Evolutionary conservation across 495 filamentous ascomycete genomes (phyloP).

Genomic region (Penicillium cataractarum): DNA sequence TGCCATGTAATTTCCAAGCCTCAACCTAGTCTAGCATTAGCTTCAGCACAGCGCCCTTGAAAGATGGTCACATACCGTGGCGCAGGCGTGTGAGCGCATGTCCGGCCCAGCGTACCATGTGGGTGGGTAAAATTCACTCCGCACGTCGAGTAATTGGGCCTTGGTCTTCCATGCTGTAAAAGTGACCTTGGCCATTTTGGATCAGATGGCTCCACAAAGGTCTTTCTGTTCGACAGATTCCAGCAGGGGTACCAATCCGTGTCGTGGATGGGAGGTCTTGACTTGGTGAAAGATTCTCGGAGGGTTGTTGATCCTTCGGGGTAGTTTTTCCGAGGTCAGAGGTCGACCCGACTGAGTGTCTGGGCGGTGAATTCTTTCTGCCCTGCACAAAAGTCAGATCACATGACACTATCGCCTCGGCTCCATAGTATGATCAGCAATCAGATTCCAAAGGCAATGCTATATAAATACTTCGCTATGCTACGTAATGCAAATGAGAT

Average conservation of each 20-base stretch:
- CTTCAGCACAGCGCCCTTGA: conserved; percentile 2
- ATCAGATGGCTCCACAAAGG: neutral
- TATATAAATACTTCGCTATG: no score
- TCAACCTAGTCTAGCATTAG: conserved; percentile 41
- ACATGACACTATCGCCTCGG: neutral
- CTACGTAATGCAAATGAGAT: no score
- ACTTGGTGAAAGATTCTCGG: conserved; percentile 23
- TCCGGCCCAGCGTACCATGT: conserved; percentile 40
- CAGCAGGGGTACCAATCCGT: neutral
- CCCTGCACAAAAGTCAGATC: neutral
- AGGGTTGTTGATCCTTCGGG: conserved; percentile 19
- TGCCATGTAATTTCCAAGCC: conserved; percentile 67
- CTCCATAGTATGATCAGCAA: no score
- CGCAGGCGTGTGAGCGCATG: conserved; percentile 49
- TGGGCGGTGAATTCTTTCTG: neutral
- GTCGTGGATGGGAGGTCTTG: neutral
- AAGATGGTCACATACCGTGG: conserved; percentile 39
- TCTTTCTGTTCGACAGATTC: neutral
- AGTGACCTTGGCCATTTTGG: conserved; percentile 70
- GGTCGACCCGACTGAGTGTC: neutral
- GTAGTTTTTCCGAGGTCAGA: conserved; percentile 12
- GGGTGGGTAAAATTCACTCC: conserved; percentile 65
- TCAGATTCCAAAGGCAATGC: no score
- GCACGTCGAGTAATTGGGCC: conserved; percentile 66
- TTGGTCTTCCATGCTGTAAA: conserved; percentile 79